Conservation (phyloP, 139 green algal species). For the Spirogloea muscicola region DNA sequence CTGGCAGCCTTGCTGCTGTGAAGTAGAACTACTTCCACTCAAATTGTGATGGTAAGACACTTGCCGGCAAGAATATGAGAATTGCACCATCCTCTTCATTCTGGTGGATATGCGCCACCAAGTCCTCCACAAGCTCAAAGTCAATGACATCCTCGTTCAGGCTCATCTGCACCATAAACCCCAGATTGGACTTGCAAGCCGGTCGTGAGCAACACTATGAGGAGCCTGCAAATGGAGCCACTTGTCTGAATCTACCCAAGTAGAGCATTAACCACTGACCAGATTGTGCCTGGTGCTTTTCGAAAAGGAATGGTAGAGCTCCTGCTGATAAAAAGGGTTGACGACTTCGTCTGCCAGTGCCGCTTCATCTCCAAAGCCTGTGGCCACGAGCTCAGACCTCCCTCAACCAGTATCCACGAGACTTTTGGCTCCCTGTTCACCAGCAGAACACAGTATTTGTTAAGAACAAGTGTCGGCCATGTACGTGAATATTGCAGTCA, state of each 20-base stretch:
- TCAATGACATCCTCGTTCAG: constrained; percentile 47
- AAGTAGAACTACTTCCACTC: too few species aligned
- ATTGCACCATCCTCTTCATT: constrained; percentile 58
- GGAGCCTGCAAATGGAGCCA: too few species aligned
- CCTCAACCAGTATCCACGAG: neutral
- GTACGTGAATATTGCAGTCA: too few species aligned
- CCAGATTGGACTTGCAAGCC: too few species aligned
- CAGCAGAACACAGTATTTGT: too few species aligned
- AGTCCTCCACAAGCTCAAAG: constrained; percentile 45
- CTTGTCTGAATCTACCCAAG: neutral
- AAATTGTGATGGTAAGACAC: too few species aligned
- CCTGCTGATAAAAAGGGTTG: constrained; percentile 29
- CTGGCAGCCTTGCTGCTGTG: too few species aligned
- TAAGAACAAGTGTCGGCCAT: too few species aligned
- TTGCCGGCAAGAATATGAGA: constrained; percentile 73
- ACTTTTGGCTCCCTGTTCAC: neutral
- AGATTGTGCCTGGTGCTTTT: neutral
- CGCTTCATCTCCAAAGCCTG: constrained; percentile 30
- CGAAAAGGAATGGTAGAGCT: constrained; percentile 20
- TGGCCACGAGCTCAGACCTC: neutral
- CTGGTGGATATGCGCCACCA: constrained; percentile 44
- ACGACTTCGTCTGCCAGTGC: neutral
- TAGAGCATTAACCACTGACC: constrained; percentile 4
- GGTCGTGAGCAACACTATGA: too few species aligned
- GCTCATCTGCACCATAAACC: constrained; percentile 19